Conservation (phyloP, 257 asterid genomes). For the Solanum microdontum region DNA sequence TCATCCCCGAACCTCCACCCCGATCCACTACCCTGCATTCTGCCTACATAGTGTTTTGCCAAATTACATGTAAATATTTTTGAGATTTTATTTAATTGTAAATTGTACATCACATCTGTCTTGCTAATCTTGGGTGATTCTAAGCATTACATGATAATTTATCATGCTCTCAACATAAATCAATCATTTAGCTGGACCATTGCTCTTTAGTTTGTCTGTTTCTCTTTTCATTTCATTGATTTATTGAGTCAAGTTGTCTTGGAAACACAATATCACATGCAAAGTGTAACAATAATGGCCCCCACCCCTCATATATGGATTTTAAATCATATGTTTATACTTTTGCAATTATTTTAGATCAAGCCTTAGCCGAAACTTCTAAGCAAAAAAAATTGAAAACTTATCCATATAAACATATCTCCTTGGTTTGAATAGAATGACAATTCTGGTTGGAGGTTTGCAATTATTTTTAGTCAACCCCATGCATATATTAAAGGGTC, state of each 20-base stretch:
- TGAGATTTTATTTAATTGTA: neutral
- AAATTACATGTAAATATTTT: neutral
- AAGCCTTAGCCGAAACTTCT: neutral
- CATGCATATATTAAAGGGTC: neutral
- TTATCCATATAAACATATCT: neutral
- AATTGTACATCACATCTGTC: neutral
- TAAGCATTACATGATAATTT: neutral
- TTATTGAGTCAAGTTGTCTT: neutral
- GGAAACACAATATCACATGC: neutral
- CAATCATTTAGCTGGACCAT: neutral
- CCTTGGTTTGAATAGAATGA: neutral
- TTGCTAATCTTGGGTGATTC: neutral
- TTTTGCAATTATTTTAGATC: neutral
- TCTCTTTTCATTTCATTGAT: neutral
- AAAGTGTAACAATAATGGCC: neutral
- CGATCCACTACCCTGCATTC: neutral
- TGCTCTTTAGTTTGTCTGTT: neutral
- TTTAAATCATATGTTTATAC: neutral
- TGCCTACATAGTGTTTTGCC: neutral
- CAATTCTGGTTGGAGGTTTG: neutral
- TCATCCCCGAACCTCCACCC: neutral
- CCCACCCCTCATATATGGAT: neutral
- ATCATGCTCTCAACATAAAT: neutral
- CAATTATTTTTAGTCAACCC: neutral
- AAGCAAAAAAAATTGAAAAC: neutral